These are phyloP conservation scores for Trichosporon sp. DNA, from an alignment of 1,284 basidiomycete species.

Conservation along the genomic window DNA sequence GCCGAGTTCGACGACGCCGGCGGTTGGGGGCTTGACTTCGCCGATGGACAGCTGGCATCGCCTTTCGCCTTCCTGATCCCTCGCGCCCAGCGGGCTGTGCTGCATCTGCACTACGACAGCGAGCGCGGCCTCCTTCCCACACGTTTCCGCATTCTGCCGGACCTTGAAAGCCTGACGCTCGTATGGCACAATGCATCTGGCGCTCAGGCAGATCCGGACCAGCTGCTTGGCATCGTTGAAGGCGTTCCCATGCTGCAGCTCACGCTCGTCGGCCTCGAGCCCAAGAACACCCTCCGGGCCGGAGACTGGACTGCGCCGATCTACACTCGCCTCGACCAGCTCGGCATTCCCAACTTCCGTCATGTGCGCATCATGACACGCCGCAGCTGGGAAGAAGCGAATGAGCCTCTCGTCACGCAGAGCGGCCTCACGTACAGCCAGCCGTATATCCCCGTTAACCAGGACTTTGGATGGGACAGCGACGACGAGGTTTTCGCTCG, in stretches of 20 bases:
- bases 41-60: not conserved
- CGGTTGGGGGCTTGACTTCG: not conserved
- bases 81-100: not conserved
- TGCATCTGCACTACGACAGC: not conserved
- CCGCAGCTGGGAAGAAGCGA: not conserved
- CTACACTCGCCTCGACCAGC: not conserved
- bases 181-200: not conserved
- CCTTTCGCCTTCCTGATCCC: not conserved
- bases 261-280: not conserved
- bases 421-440: not conserved
- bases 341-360: not conserved
- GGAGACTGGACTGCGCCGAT: not conserved
- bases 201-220: not conserved
- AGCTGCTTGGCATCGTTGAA: not conserved
- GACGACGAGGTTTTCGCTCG: not conserved
- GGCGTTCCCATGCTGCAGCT: not conserved
- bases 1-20: not conserved
- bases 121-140: not conserved
- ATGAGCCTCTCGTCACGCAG: not conserved
- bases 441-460: not conserved
- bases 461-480: slow-evolving; percentile 4
- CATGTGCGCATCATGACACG: not conserved
- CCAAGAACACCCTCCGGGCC: not conserved
- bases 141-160: not conserved
- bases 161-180: not conserved